Percentiles rank a stretch among this genome's conserved stretches.
phyloP scores from a whole-genome alignment of 164 flowering plant species.

The Cinnamomum micranthum region DNA sequence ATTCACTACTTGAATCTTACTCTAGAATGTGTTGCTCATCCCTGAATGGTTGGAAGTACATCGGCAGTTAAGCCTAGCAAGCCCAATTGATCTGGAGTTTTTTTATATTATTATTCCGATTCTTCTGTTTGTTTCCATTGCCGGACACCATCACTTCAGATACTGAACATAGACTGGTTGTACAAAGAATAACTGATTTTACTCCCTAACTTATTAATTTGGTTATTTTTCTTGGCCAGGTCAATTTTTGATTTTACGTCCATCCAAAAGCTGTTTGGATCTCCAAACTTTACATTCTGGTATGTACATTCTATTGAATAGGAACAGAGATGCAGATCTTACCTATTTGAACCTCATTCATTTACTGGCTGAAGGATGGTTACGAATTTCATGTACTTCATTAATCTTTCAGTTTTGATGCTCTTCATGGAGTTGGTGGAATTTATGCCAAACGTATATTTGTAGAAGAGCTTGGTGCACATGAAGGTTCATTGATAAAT shows the following conservation, averaged over 20 bases:
- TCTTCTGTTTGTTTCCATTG: background rate
- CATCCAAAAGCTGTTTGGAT: slow-evolving; percentile 73
- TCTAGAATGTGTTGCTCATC: background rate
- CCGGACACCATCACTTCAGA: background rate
- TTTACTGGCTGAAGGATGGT: background rate
- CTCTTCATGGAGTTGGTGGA: slow-evolving; percentile 97
- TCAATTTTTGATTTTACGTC: slow-evolving; percentile 84
- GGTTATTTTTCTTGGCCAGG: slow-evolving; percentile 37
- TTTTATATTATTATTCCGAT: background rate
- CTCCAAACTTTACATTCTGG: slow-evolving; percentile 93
- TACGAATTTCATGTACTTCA: background rate
- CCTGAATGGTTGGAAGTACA: background rate
- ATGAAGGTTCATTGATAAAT: slow-evolving; percentile 74
- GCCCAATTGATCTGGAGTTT: background rate
- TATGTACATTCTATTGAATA: slow-evolving; percentile 22
- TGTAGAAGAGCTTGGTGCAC: slow-evolving; percentile 95
- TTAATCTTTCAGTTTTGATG: slow-evolving; percentile 64
- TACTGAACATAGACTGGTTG: background rate
- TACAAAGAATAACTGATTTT: background rate
- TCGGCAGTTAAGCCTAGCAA: background rate
- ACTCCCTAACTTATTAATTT: slow-evolving; percentile 1
- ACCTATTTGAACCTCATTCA: background rate
- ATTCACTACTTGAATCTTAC: background rate
- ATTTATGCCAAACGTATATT: slow-evolving; percentile 91
- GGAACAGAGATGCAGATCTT: background rate